Evolutionary conservation across 2,329 filamentous ascomycete genomes (phyloP), one percentile per base, ranked within the genome.

Genomic region (Plectosphaerella plurivora): DNA sequence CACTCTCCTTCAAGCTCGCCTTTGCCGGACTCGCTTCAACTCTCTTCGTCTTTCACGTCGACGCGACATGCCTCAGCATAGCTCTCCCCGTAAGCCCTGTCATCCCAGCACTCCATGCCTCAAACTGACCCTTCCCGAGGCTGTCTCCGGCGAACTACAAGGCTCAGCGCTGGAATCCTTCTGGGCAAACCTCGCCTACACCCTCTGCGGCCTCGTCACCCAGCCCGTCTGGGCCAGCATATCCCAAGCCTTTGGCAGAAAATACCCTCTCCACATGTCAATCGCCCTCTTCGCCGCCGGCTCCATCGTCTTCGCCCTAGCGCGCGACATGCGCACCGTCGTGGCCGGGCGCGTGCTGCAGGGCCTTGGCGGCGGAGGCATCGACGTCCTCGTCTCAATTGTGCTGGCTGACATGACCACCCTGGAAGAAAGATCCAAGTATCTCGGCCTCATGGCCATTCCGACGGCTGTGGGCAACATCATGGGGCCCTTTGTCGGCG

Each of bases 221-320:
- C 60, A 62, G 41, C 62, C 59, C 1, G 45, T 63, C 12, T 63
- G 57, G 45, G 41, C 52, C 14, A 61, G 47, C 42, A 35, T 62
- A 8, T 65, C 63, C 2, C 57, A 67, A 33, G 55, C 59, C 9
- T 36, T 68, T 9, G 66, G 64, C 39, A 63, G 67, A 10, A 66
- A 64, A 36, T 33, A 33, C 11, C 28, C 28, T 33, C 28, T 33
- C 28, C 28, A 33, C 11, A 8, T 33, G 4, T 33, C 28, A 9
- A n/a, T 45, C 10, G 57, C 58, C 3, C 57, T 67, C 7, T 63
- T 63, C 45, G 51, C 57, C 7, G 51, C 63, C 35, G 59, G 59
- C 12, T 56, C 81, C 42, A 71, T 86, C 49, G 77, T 78, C 5
- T 67, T 84, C 33, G 82, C 83, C 69, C 79, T 80, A 2, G 80